These are phyloP conservation scores for Trypanosoma mega DNA, from an alignment of 208 protist genomes.

Conservation along the genomic window DNA sequence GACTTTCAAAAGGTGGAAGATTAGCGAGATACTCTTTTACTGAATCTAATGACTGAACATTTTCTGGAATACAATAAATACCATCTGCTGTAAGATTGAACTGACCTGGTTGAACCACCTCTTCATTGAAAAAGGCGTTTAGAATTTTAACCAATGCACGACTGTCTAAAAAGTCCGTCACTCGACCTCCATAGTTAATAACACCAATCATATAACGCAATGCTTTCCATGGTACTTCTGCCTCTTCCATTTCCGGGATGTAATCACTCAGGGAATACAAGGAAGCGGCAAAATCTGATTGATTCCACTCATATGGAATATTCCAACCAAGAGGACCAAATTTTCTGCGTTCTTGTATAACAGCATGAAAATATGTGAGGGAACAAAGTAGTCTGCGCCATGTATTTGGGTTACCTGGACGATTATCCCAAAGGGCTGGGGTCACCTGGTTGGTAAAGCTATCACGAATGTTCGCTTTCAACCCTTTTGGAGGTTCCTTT, in stretches of 20 bases:
- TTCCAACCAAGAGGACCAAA: slow-evolving; percentile 96
- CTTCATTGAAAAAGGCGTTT: slow-evolving; percentile 71
- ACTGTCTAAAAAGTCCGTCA: slow-evolving; percentile 93
- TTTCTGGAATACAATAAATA: slow-evolving; percentile 82
- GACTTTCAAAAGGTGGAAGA: slow-evolving; percentile 91
- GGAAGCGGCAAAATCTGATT: slow-evolving; percentile 89
- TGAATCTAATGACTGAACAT: slow-evolving; percentile 57
- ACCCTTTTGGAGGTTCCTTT: slow-evolving; percentile 95
- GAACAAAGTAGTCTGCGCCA: slow-evolving; percentile 96
- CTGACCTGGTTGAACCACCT: slow-evolving; percentile 50
- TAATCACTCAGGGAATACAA: slow-evolving; percentile 82
- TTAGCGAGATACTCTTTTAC: slow-evolving; percentile 76
- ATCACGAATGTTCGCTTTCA: slow-evolving; percentile 94
- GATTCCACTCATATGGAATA: slow-evolving; percentile 96
- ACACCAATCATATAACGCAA: slow-evolving; percentile 92
- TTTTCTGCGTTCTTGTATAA: slow-evolving; percentile 93
- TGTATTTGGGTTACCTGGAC: slow-evolving; percentile 65
- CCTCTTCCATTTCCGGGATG: slow-evolving; percentile 38
- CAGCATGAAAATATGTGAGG: slow-evolving; percentile 94
- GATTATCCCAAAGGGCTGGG: slow-evolving; percentile 82
- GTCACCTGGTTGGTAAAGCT: slow-evolving; percentile 73
- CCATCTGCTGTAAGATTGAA: slow-evolving; percentile 83
- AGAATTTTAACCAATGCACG: slow-evolving; percentile 81
- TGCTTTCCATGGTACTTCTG: slow-evolving; percentile 76
- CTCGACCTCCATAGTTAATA: slow-evolving; percentile 95